Base-by-base conservation (phyloP, 2,329 filamentous ascomycete genomes). In the Phyllosticta citrichinensis region DNA sequence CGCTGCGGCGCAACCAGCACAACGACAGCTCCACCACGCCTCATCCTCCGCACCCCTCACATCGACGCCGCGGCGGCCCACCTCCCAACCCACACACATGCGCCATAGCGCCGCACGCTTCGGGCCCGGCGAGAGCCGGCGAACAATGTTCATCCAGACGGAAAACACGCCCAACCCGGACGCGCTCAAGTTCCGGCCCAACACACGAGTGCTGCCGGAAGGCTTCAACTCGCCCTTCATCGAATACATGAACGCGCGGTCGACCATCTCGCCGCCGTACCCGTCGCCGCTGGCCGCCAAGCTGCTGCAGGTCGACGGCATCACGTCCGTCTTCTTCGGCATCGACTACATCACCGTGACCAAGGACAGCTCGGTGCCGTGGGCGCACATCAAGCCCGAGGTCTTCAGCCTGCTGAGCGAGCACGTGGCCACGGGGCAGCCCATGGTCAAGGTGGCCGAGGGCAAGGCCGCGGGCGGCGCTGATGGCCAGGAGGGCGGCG, bases 111-210 rank as follows among this genome's bases (percentile, higher is more conserved):
- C 61, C 40, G 25, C 53, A 24, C 52, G 56, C 12, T 47, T 53
- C 30, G 52, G 61, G 4, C 35, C 53, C 27, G 40, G 47, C 22
- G 40, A 59, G 53, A 59, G 66, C 33, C 68, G 70, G 56, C 87
- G 93, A 65, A 91, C 86, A 24, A 96, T 99, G 75, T 99, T 97
- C 79, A 99, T 99, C 71, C 94, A 99, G 77, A 97, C 93, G 5
- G 93, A 97, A 72, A 84, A 83, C 66, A 99, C 94, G 1, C 94
- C 94, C 25, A 99, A 99, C 76, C 81, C 86, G n/a, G 91, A 97
- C 78, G 82, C 91, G 35, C 82, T 97, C 70, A 99, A 99, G 78
- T 99, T 99, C 77, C 83, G 95, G 50, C 94, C 94, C 1, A 96
- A 97, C 76, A 86, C 91, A 74, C 84, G 83, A 50, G 85, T 99